Percentiles rank a stretch among this genome's conserved stretches.
Evolutionary conservation across 441 rosid genomes (phyloP).

Genomic region (Euphorbia corollata): DNA sequence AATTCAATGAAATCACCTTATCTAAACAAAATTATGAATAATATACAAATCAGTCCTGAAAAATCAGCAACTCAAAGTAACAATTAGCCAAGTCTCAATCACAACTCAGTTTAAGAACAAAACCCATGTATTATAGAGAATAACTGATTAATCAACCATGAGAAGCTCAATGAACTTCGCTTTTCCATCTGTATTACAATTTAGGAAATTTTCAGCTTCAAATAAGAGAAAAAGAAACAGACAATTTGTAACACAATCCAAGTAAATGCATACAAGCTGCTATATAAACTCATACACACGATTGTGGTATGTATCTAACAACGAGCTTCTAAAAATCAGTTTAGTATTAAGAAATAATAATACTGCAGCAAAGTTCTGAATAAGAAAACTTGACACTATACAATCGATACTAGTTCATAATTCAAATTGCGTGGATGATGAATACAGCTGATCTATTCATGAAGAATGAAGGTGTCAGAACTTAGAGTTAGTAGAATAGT

Average conservation of each 20-base stretch:
- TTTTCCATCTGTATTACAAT: background rate
- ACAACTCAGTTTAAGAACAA: background rate
- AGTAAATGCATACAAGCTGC: background rate
- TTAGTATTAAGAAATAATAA: background rate
- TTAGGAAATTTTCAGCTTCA: background rate
- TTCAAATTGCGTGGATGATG: constrained; percentile 13
- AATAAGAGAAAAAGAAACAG: background rate
- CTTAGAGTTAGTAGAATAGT: too few relatives aligned
- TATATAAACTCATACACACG: background rate
- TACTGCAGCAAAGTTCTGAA: constrained; percentile 6
- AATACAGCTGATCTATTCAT: background rate
- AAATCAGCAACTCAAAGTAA: background rate
- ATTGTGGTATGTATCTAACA: background rate
- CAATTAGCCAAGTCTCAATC: background rate
- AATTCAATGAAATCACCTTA: background rate
- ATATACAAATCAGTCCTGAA: background rate
- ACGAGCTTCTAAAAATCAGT: background rate
- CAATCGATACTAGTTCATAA: background rate
- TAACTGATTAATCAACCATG: background rate
- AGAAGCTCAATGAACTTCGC: background rate
- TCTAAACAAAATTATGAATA: background rate
- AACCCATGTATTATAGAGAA: background rate
- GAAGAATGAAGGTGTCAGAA: too few relatives aligned
- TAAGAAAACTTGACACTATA: constrained; percentile 5
- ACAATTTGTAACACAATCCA: background rate